Evolutionary conservation across 1,284 basidiomycete species (phyloP).

Genomic region (Melampsora larici-populina): DNA sequence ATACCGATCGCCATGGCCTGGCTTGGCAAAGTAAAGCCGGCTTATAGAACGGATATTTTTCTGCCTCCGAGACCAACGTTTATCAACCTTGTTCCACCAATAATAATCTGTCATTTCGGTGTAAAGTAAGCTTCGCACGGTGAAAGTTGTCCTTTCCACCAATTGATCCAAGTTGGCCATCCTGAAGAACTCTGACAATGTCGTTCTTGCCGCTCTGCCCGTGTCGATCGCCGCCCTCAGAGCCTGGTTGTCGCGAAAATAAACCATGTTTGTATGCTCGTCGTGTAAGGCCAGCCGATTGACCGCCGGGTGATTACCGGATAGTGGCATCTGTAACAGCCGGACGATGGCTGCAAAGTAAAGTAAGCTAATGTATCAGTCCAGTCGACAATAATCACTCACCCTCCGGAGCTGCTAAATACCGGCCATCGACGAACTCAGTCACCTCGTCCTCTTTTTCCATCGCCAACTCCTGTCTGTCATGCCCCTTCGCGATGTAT

Average conservation of each 20-base stretch:
- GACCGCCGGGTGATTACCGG: too few relatives aligned
- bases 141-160: neutral
- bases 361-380: too few relatives aligned
- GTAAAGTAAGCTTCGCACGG: too few relatives aligned
- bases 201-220: neutral
- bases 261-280: too few relatives aligned
- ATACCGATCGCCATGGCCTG: constrained; percentile 54
- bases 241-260: too few relatives aligned
- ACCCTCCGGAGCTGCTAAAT: constrained; percentile 55
- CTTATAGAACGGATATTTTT: constrained; percentile 50
- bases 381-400: constrained; percentile 49
- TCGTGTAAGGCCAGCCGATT: too few relatives aligned
- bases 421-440: constrained; percentile 54
- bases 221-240: too few relatives aligned
- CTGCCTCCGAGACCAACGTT: constrained; percentile 28
- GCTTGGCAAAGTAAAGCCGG: constrained; percentile 55
- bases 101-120: too few relatives aligned
- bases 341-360: too few relatives aligned
- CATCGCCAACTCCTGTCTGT: constrained; percentile 52
- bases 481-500: constrained; percentile 59
- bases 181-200: neutral
- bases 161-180: neutral
- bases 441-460: constrained; percentile 53
- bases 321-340: too few relatives aligned
- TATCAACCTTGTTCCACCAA: constrained; percentile 32